Conservation (phyloP, 2,329 filamentous ascomycete genomes). For the Pyrenophora seminiperda region DNA sequence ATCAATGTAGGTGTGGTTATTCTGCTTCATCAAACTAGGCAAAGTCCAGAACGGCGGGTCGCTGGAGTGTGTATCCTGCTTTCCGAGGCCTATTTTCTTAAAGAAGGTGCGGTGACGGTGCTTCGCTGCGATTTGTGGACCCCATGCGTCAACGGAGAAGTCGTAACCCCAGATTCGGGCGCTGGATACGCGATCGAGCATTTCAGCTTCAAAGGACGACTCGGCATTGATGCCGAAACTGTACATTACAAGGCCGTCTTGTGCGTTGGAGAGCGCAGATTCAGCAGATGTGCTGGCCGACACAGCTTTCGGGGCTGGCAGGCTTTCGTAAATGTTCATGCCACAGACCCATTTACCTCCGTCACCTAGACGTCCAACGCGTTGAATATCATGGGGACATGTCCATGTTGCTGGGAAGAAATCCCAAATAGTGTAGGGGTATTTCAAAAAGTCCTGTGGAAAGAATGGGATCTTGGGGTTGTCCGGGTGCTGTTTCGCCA, state of each 20-base stretch:
- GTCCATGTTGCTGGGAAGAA: conserved; percentile 43
- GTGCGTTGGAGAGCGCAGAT: conserved; percentile 12
- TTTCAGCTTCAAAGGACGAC: conserved; percentile 43
- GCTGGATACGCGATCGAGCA: conserved; percentile 40
- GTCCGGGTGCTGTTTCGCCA: conserved; percentile 33
- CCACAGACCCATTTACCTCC: conserved; percentile 46
- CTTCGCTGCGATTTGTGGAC: conserved; percentile 31
- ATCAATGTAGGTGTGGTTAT: conserved; percentile 44
- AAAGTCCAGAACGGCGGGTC: conserved; percentile 38
- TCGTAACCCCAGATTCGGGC: conserved; percentile 43
- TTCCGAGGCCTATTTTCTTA: conserved; percentile 38
- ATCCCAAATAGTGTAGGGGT: conserved; percentile 43
- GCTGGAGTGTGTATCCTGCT: conserved; percentile 28
- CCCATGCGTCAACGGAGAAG: conserved; percentile 40
- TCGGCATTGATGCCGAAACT: conserved; percentile 44
- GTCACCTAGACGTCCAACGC: conserved; percentile 40
- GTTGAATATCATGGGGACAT: conserved; percentile 42
- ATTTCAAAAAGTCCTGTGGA: conserved; percentile 37
- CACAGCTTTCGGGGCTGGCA: conserved; percentile 24
- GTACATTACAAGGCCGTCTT: conserved; percentile 38
- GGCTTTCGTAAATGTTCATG: conserved; percentile 40
- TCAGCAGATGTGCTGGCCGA: conserved; percentile 18
- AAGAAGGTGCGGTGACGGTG: conserved; percentile 36
- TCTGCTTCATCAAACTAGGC: conserved; percentile 36
- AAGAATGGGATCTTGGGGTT: conserved; percentile 42